Conservation (phyloP, 2,329 filamentous ascomycete species). For the Trichoderma simmonsii region DNA sequence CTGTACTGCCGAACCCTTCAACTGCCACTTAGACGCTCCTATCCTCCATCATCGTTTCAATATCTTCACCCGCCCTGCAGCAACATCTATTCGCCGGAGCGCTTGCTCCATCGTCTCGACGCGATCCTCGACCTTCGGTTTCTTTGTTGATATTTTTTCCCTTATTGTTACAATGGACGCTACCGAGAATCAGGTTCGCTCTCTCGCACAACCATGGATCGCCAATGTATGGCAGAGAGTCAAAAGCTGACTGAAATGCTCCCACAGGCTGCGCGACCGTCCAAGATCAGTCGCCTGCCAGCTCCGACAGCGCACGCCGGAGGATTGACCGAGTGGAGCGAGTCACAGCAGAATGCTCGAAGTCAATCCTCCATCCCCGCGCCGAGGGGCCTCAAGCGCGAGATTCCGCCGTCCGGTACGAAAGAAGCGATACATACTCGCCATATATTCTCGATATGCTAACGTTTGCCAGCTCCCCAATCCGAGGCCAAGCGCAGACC, state of each 20-base stretch:
- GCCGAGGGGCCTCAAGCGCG: constrained; percentile 51
- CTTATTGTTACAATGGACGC: constrained; percentile 30
- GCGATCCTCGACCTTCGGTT: constrained; percentile 3
- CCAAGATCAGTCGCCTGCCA: constrained; percentile 34
- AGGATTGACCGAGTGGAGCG: constrained; percentile 52
- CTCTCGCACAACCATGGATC: neutral
- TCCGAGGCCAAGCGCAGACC: constrained; percentile 61
- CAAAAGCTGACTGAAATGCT: neutral
- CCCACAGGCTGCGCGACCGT: constrained; percentile 28
- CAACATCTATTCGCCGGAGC: neutral
- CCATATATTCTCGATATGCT: neutral
- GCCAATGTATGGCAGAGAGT: neutral
- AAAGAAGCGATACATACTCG: neutral
- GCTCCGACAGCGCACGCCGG: constrained; percentile 28
- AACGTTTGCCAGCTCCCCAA: constrained; percentile 42
- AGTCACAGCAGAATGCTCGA: constrained; percentile 60
- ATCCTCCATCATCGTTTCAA: neutral
- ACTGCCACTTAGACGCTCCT: constrained; percentile 2
- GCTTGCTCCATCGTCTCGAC: constrained; percentile 11
- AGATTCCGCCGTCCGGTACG: constrained; percentile 44
- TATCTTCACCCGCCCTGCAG: neutral
- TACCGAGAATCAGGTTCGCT: constrained; percentile 32
- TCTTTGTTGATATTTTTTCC: neutral
- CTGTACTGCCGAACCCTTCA: neutral
- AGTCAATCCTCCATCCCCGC: constrained; percentile 42